A percentile compares a stretch with the other conserved stretches of the same genome.
Evolutionary conservation across 2,329 filamentous ascomycete species (phyloP).

Genomic region (Fusarium transvaalense): DNA sequence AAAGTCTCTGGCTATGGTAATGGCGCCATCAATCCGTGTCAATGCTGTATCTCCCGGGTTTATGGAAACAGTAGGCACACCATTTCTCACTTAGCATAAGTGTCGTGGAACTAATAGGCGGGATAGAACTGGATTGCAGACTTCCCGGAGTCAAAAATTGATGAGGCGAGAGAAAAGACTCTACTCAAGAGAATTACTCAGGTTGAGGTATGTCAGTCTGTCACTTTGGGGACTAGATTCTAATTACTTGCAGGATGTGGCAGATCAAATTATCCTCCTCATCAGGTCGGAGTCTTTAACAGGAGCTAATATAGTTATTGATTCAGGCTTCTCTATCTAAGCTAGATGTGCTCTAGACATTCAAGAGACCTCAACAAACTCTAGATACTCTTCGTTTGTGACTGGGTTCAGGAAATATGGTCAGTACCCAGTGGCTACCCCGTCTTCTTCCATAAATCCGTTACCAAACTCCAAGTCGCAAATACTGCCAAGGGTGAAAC

Average conservation of each 20-base stretch:
- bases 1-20: constrained; percentile 17
- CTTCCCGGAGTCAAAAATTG: constrained; percentile 5
- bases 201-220: background rate
- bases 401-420: too few relatives aligned
- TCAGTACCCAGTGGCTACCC: too few relatives aligned
- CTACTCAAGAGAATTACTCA: constrained; percentile 10
- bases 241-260: constrained; percentile 1
- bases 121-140: constrained; percentile 10
- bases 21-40: constrained; percentile 15
- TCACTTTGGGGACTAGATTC: accelerated
- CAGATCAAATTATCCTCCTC: constrained; percentile 3
- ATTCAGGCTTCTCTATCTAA: constrained; percentile 7
- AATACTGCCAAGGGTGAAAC: too few relatives aligned
- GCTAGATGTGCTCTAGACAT: too few relatives aligned
- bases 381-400: too few relatives aligned
- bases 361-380: too few relatives aligned
- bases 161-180: constrained; percentile 10
- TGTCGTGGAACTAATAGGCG: too few relatives aligned
- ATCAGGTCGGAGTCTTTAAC: constrained; percentile 4
- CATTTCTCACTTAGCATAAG: too few relatives aligned
- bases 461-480: too few relatives aligned
- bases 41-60: constrained; percentile 22
- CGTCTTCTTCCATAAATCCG: too few relatives aligned
- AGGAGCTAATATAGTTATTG: constrained; percentile 7
- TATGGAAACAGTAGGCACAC: constrained; percentile 12